These are phyloP conservation scores for Lactarius hatsudake DNA, from an alignment of 768 basidiomycete genomes.

Conservation along the genomic window DNA sequence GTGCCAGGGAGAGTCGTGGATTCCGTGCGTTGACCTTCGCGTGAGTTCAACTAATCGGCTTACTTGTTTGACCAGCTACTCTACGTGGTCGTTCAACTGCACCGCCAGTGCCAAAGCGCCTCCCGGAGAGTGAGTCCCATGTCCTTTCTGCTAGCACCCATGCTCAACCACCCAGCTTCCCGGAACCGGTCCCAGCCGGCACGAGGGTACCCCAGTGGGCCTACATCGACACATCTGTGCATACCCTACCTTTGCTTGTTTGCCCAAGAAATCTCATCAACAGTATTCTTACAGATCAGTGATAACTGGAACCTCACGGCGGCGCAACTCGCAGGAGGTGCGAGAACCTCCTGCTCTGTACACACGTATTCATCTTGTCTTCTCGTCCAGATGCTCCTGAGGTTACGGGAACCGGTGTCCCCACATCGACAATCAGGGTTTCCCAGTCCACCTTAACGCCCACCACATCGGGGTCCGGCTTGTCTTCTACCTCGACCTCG, in stretches of 20 bases:
- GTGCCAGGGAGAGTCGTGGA: slow-evolving; percentile 28
- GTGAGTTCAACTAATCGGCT: background rate
- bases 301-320: slow-evolving; percentile 10
- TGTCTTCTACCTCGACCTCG: background rate
- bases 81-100: slow-evolving; percentile 22
- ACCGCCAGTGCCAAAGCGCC: background rate
- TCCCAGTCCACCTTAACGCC: background rate
- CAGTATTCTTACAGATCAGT: background rate
- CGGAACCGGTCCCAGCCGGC: slow-evolving; percentile 37
- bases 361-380: background rate
- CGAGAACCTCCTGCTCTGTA: background rate
- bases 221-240: slow-evolving; percentile 44
- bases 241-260: slow-evolving; percentile 2
- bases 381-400: background rate
- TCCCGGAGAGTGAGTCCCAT: slow-evolving; percentile 14
- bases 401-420: background rate
- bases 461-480: no score
- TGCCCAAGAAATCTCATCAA: background rate
- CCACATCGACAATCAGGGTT: background rate
- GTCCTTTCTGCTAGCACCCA: background rate
- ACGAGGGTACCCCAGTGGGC: slow-evolving; percentile 50
- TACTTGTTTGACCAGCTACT: slow-evolving; percentile 12
- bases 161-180: slow-evolving; percentile 14
- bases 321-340: slow-evolving; percentile 5
- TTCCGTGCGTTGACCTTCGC: slow-evolving; percentile 13